Evolutionary conservation across 2,329 filamentous ascomycete species (phyloP), one percentile per base, ranked within the genome.

Genomic region (Mollisiaceae sp.): DNA sequence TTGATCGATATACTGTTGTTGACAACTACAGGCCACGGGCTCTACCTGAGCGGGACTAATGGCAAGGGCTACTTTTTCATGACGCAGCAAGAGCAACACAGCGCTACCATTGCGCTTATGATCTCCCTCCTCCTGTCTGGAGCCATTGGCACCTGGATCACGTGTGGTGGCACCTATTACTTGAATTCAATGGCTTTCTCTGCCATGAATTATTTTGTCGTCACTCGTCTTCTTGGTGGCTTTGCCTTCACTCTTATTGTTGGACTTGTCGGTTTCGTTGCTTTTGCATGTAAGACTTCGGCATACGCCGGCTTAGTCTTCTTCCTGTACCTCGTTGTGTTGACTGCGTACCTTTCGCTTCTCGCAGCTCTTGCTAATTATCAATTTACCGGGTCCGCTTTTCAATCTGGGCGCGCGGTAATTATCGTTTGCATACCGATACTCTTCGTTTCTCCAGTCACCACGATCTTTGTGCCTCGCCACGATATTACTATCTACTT

Each of bases 111-210:
- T 59, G 86, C 85, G 1, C 75, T 89, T 47, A 83, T 89, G 79
- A 83, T 85, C 14, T 83, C 86, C 1, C 78, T 89, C 8, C 75
- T 89, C 14, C 77, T 89, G 27, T 86, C 85, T 8, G 86, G 86
- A 47, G 86, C 83, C 6, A 83, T 88, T 56, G 86, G 86, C 27
- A 87, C 86, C 8, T 89, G 85, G 86, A 86, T 89, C 47, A 85
- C 85, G 8, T 86, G 85, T 63, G 85, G 85, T 35, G 87, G 86
- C 1, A 85, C 84, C 38, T 89, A 88, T 74, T 89, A 89, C 68
- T 80, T 89, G 43, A 79, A 82, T 47, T 83, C 81, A 0, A 84
- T 84, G 82, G 83, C 83, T 1, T 85, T 85, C 67, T 69, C 67
- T 11, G 79, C 77, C 57, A 79, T 81, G 78, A 77, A 79, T 39